phyloP scores from a whole-genome alignment of 352 stramenopile species.

The Thraustotheca clavata region DNA sequence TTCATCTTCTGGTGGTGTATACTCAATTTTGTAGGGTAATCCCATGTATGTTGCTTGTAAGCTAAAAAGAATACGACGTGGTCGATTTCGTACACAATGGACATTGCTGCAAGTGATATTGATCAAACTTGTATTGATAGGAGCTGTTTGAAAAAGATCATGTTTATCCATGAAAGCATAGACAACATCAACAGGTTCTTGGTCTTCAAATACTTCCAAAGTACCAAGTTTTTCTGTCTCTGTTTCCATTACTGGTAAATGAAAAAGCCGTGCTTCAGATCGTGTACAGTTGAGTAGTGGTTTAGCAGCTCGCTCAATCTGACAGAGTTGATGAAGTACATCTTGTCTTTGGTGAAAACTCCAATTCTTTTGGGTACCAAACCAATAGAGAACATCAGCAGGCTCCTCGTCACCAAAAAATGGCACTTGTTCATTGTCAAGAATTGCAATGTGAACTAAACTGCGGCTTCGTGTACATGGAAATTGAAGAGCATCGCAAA shows the following conservation, averaged over 20 bases:
- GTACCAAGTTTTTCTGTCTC: slow-evolving; percentile 59
- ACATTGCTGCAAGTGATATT: slow-evolving; percentile 67
- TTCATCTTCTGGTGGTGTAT: slow-evolving; percentile 68
- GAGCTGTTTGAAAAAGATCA: slow-evolving; percentile 71
- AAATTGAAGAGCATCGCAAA: slow-evolving; percentile 47
- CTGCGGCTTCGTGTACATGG: slow-evolving; percentile 44
- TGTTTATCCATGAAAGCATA: slow-evolving; percentile 83
- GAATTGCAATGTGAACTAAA: slow-evolving; percentile 45
- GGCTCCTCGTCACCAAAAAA: slow-evolving; percentile 70
- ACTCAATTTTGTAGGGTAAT: slow-evolving; percentile 57
- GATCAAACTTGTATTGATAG: slow-evolving; percentile 62
- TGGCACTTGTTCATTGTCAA: slow-evolving; percentile 39
- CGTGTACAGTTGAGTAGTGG: slow-evolving; percentile 67
- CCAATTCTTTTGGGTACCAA: slow-evolving; percentile 57
- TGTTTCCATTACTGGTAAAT: slow-evolving; percentile 67
- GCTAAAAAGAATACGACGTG: slow-evolving; percentile 64
- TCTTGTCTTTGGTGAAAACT: slow-evolving; percentile 53
- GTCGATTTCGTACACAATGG: slow-evolving; percentile 37
- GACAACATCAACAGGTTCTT: slow-evolving; percentile 73
- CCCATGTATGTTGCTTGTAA: slow-evolving; percentile 70
- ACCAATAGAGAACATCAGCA: slow-evolving; percentile 69
- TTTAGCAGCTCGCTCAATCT: slow-evolving; percentile 25
- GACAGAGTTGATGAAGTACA: slow-evolving; percentile 62
- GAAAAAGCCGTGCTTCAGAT: slow-evolving; percentile 60
- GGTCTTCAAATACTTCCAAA: slow-evolving; percentile 61